phyloP scores from a whole-genome alignment of 192 early-diverging fungal genomes.

The Podila horticola region DNA sequence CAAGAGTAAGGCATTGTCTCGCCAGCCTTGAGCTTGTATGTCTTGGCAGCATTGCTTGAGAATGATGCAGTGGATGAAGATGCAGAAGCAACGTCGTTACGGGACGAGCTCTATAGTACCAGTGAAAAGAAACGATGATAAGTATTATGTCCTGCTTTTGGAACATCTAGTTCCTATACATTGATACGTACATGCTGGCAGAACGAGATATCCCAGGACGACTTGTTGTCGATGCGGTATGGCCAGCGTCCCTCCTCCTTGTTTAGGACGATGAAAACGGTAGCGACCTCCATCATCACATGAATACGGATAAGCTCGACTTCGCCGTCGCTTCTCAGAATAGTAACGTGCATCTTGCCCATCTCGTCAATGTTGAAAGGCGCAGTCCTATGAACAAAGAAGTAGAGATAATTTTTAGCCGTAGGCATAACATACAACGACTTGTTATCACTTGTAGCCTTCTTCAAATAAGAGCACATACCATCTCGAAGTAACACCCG shows the following conservation, averaged over 20 bases:
- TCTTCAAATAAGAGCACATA: slow-evolving; percentile 18
- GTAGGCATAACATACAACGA: background rate
- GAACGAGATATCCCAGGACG: slow-evolving; percentile 75
- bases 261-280: slow-evolving; percentile 87
- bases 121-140: slow-evolving; percentile 10
- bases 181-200: slow-evolving; percentile 75
- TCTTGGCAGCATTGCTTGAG: slow-evolving; percentile 51
- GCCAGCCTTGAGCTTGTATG: slow-evolving; percentile 61
- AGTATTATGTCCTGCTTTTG: background rate
- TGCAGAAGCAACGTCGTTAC: slow-evolving; percentile 13
- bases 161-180: background rate
- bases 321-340: slow-evolving; percentile 68
- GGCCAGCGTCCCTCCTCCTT: slow-evolving; percentile 89
- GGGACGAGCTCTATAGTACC: slow-evolving; percentile 11
- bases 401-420: background rate
- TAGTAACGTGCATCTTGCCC: slow-evolving; percentile 84
- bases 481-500: slow-evolving; percentile 78
- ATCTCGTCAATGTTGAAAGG: slow-evolving; percentile 91
- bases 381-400: slow-evolving; percentile 62
- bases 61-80: slow-evolving; percentile 33
- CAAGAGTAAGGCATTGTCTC: slow-evolving; percentile 85
- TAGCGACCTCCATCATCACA: slow-evolving; percentile 88
- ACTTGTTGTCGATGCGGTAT: slow-evolving; percentile 83
- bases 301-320: slow-evolving; percentile 83
- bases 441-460: background rate